Conservation (phyloP, 2,329 filamentous ascomycete species). For the Metarhizium rileyi region DNA sequence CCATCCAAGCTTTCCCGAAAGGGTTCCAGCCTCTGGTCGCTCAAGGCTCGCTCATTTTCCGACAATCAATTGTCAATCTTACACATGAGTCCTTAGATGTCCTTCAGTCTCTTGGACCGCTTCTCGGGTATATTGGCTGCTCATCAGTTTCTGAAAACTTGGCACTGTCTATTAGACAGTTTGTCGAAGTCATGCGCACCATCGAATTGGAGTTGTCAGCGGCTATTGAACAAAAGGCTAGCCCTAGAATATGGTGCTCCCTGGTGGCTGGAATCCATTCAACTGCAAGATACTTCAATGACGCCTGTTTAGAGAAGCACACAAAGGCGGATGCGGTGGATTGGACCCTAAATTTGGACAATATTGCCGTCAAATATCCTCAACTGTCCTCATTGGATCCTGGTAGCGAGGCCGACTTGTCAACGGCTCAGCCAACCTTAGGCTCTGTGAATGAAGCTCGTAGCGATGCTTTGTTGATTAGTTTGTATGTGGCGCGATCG, state of each 20-base stretch:
- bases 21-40: constrained; percentile 26
- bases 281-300: constrained; percentile 26
- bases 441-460: constrained; percentile 19
- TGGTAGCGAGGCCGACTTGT: background rate
- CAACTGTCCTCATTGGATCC: constrained; percentile 14
- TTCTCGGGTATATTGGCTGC: constrained; percentile 40
- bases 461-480: constrained; percentile 28
- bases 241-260: constrained; percentile 26
- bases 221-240: constrained; percentile 22
- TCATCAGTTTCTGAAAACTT: constrained; percentile 20
- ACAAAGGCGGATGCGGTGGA: constrained; percentile 12
- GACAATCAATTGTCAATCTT: constrained; percentile 13
- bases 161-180: constrained; percentile 26
- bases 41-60: constrained; percentile 17
- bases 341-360: constrained; percentile 3
- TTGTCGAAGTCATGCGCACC: constrained; percentile 27
- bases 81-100: constrained; percentile 14
- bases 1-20: constrained; percentile 24
- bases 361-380: constrained; percentile 19
- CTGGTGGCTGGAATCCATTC: constrained; percentile 28
- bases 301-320: constrained; percentile 25
- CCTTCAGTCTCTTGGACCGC: constrained; percentile 28
- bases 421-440: constrained; percentile 5
- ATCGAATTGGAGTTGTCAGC: constrained; percentile 26
- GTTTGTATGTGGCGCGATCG: constrained; percentile 26